phyloP scores from a whole-genome alignment of 2,329 filamentous ascomycete genomes.

The Diaporthe eres region DNA sequence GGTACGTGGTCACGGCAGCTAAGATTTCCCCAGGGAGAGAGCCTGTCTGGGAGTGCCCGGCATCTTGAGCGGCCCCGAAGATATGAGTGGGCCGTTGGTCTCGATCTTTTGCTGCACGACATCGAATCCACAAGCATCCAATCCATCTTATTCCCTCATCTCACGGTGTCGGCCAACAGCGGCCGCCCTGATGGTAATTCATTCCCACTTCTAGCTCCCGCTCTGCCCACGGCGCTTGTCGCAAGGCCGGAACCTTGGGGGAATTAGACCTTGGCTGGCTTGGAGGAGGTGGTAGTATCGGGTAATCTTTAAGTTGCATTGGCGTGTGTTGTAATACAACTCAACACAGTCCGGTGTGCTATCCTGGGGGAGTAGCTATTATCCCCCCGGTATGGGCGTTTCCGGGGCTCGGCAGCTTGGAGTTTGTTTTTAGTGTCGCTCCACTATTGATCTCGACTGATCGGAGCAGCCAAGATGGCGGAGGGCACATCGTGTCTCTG shows the following conservation, averaged over 20 bases:
- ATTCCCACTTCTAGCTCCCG: neutral
- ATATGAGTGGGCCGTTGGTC: neutral
- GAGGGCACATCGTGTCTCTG: neutral
- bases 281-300: neutral
- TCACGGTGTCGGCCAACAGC: neutral
- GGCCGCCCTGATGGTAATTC: neutral
- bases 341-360: neutral
- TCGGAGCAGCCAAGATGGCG: too few species aligned
- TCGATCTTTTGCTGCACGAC: constrained; percentile 15
- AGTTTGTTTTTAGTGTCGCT: neutral
- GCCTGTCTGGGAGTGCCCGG: constrained; percentile 5
- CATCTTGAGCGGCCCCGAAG: constrained; percentile 6
- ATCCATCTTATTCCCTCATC: neutral
- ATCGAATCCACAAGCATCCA: neutral
- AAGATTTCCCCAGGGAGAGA: neutral
- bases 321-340: neutral
- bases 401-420: neutral
- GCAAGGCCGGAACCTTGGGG: neutral
- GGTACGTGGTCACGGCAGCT: neutral
- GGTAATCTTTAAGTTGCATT: neutral
- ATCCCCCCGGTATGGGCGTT: neutral
- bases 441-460: neutral
- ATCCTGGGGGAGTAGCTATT: neutral
- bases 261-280: neutral
- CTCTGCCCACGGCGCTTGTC: neutral